Base-by-base conservation (phyloP, 2,329 filamentous ascomycete species). In the Rhinocladiella mackenziei region DNA sequence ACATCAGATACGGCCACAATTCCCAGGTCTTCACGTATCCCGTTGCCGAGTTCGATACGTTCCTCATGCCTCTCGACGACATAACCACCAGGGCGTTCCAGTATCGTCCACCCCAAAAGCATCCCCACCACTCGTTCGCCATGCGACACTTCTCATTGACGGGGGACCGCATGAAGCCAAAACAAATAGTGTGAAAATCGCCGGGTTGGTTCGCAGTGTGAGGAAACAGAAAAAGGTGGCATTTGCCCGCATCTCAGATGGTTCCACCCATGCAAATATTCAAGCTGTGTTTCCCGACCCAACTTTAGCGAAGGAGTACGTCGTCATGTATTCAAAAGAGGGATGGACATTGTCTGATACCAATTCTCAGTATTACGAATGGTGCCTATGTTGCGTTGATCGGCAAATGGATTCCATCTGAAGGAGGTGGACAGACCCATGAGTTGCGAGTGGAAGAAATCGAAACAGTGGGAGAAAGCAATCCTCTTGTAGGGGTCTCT, bases 231-330 rank as follows among this genome's bases (percentile, higher is more conserved):
- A 96, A 64, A 77, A 77, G 15, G 74, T 84, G 48, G 82, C 84
- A 4, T 97, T 98, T 68, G 83, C 89, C 39, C 79, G 88, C 48
- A 73, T 97, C 39, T 83, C 84, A 8, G 92, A 98, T 71, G 92
- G 92, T 32, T 94, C 89, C 9, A 88, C 85, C 30, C 72, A 86
- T 55, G 73, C 82, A 50, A 74, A 86, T 19, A 65, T 97, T 43
- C 92, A 98, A 69, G 87, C 84, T 33, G 80, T 95, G 34, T 70
- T 95, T 30, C 46, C 42, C 56, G 79, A 79, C 42, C 83, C 85
- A 53, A 73, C 77, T 34, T 74, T 88, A 60, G 81, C 84, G 55
- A 74, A 81, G 66, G 78, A 81, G 87, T 94, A 75, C 63, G 81
- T 72, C 54, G 31, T 22, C 17, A 36, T 25, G 58, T 53, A 33